phyloP scores from a whole-genome alignment of 129 eudicot species.

The Flaveria bidentis region DNA sequence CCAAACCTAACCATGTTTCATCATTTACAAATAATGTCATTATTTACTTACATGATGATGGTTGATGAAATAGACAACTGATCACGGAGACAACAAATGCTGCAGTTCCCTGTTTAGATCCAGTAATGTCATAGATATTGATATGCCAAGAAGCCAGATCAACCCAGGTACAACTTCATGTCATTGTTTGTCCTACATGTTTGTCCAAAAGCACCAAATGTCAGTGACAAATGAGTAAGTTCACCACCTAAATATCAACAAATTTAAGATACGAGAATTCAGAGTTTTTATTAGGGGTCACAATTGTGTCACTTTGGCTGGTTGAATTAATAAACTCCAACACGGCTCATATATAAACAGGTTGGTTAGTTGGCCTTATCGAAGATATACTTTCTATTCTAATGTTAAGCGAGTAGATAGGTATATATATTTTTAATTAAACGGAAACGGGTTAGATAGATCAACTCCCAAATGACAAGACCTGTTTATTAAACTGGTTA shows the following conservation, averaged over 20 bases:
- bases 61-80: constrained; percentile 6
- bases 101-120: constrained; percentile 30
- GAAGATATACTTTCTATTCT: too few species aligned
- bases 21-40: too few species aligned
- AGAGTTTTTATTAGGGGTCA: neutral
- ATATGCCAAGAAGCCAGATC: constrained; percentile 33
- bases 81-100: constrained; percentile 28
- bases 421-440: too few species aligned
- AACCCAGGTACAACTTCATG: constrained; percentile 29
- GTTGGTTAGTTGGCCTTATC: too few species aligned
- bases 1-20: too few species aligned
- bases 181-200: constrained; percentile 37
- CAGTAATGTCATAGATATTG: constrained; percentile 12
- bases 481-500: too few species aligned
- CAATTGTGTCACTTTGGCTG: neutral
- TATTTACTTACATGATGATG: too few species aligned
- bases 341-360: neutral
- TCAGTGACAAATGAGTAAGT: constrained; percentile 15
- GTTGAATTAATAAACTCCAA: neutral
- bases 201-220: constrained; percentile 2
- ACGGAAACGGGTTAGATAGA: neutral
- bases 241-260: neutral
- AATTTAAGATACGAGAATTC: neutral
- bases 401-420: too few species aligned
- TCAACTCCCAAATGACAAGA: neutral